Evolutionary conservation across 805 yeast genomes (phyloP).

Genomic region (Cyberlindnera meyerae): DNA sequence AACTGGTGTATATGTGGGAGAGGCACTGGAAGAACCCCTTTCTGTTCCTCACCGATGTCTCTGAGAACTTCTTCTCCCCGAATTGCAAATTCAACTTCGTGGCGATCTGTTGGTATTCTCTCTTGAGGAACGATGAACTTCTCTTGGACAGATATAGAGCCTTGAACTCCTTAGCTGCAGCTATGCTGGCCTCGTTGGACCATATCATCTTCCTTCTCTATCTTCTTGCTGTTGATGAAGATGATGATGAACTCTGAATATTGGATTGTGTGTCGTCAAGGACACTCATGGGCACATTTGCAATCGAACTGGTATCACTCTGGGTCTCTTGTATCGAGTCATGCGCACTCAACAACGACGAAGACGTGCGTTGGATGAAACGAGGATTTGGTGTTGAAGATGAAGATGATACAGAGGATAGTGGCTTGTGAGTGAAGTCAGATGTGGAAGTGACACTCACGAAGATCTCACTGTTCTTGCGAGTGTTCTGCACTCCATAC

Average conservation of each 20-base stretch:
- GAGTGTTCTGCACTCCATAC: slow-evolving; percentile 9
- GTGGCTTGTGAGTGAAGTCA: no score
- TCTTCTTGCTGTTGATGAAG: no score
- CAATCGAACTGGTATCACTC: no score
- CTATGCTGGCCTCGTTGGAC: slow-evolving; percentile 14
- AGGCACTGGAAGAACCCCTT: slow-evolving; percentile 16
- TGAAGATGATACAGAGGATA: no score
- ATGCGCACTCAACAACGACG: no score
- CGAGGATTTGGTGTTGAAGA: no score
- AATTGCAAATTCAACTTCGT: slow-evolving; percentile 7
- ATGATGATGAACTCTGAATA: no score
- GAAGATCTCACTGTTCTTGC: slow-evolving; percentile 11
- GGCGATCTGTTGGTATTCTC: slow-evolving; percentile 14
- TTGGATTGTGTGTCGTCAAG: no score
- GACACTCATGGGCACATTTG: no score
- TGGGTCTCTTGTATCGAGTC: no score
- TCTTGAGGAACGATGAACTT: slow-evolving; percentile 16
- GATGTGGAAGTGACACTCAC: slow-evolving; percentile 8
- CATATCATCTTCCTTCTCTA: slow-evolving; percentile 9
- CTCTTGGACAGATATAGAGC: slow-evolving; percentile 7
- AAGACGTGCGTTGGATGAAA: no score
- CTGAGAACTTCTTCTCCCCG: slow-evolving; percentile 8
- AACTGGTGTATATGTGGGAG: slow-evolving; percentile 11
- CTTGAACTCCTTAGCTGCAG: slow-evolving; percentile 15
- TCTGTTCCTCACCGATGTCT: slow-evolving; percentile 16